Percentiles rank a stretch among this genome's conserved stretches.
phyloP scores from a whole-genome alignment of 805 yeast species.

The Lipomyces starkeyi region DNA sequence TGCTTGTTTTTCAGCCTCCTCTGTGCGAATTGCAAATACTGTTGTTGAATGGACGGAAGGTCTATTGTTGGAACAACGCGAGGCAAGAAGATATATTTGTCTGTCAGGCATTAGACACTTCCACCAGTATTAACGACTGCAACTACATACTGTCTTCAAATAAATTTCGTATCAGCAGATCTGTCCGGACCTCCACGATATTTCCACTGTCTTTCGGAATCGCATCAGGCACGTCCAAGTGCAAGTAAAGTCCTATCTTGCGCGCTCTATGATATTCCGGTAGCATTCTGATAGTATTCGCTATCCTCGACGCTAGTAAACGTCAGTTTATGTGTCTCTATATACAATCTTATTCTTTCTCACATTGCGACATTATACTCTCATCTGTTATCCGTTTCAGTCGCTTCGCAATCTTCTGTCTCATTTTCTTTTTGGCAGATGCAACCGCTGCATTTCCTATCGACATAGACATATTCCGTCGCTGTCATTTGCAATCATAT shows the following conservation, averaged over 20 bases:
- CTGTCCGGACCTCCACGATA: conserved; percentile 64
- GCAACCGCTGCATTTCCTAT: conserved; percentile 9
- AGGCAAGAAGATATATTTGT: conserved; percentile 47
- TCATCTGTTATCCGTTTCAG: conserved; percentile 14
- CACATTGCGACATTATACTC: conserved; percentile 23
- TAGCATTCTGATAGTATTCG: conserved; percentile 37
- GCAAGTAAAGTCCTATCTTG: conserved; percentile 71
- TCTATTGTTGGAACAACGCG: conserved; percentile 53
- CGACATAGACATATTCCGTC: not conserved
- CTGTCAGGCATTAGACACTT: conserved; percentile 4
- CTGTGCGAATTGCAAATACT: conserved; percentile 1
- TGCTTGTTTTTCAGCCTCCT: not conserved
- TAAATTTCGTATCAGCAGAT: conserved; percentile 57
- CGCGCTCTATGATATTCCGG: conserved; percentile 53
- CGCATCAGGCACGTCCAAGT: conserved; percentile 59
- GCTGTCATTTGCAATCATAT: not conserved
- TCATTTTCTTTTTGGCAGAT: conserved; percentile 15
- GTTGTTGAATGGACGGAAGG: not conserved
- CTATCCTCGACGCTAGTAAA: conserved; percentile 23
- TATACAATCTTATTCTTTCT: not conserved
- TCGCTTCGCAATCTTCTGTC: conserved; percentile 14
- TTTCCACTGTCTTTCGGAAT: conserved; percentile 6
- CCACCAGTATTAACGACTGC: not conserved
- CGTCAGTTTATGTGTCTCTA: not conserved
- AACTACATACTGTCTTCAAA: conserved; percentile 53